Evolutionary conservation across 495 filamentous ascomycete species (phyloP).

Genomic region (Neurospora sp.): DNA sequence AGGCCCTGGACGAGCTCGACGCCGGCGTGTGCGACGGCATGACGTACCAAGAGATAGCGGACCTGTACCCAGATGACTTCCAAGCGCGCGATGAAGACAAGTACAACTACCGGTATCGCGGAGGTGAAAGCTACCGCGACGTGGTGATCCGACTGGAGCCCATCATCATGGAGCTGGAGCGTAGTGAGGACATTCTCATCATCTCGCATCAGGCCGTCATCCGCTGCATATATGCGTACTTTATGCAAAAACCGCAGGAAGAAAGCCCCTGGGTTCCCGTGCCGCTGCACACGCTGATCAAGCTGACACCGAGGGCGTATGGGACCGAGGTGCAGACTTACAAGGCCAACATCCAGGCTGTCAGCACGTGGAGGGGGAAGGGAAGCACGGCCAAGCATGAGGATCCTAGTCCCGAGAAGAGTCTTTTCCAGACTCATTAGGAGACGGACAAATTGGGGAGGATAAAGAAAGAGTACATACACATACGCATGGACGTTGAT

Average conservation of each 20-base stretch:
- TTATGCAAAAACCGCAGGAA: conserved; percentile 92
- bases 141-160: conserved; percentile 96
- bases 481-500: not conserved
- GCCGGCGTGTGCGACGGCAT: conserved; percentile 93
- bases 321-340: conserved; percentile 78
- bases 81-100: conserved; percentile 91
- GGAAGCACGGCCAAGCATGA: conserved; percentile 74
- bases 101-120: conserved; percentile 96
- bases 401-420: conserved; percentile 31
- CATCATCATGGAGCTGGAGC: conserved; percentile 98
- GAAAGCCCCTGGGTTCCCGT: conserved; percentile 89
- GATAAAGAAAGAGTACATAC: not conserved
- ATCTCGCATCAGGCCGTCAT: conserved; percentile 96
- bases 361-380: conserved; percentile 89
- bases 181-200: conserved; percentile 92
- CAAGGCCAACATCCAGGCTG: conserved; percentile 83
- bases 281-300: conserved; percentile 90
- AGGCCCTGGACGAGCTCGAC: conserved; percentile 94
- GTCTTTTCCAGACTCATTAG: not conserved
- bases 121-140: conserved; percentile 93
- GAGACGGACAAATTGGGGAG: not conserved
- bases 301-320: conserved; percentile 91
- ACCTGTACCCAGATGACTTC: conserved; percentile 89
- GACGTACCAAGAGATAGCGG: conserved; percentile 85
- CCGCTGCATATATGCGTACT: conserved; percentile 95